Evolutionary conservation across 129 eudicot species (phyloP), one percentile per base, ranked within the genome.

Genomic region (Artemisia tridentata): DNA sequence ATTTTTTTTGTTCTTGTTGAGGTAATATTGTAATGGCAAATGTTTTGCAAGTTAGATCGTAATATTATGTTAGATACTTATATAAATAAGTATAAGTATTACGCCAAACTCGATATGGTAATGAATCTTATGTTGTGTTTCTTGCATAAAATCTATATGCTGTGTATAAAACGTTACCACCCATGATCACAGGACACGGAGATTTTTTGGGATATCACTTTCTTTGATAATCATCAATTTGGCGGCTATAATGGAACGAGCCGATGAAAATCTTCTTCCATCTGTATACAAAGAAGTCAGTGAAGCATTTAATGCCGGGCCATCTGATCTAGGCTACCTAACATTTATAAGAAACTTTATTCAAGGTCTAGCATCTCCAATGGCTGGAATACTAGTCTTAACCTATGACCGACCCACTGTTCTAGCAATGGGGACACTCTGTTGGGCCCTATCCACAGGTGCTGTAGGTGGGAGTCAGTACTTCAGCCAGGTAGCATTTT

Each of bases 271-370:
- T 80, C 95, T 92, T 67, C 98, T 92, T 54, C 96, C 98, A 77
- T 78, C 98, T 4, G 98, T 92, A 31, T 92, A 92, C 84, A 92
- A 89, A 79, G 98, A 92, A 88, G 95, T 92, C 20, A 92, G 98
- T 72, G 91, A 88, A 81, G 79, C 95, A 15, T 92, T 92, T 48
- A 52, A 74, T 43, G 96, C 90, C 0, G 96, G 98, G 13, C 98
- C 96, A 49, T 81, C 95, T 8, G 98, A 92, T 71, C 89, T 92
- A 2, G 98, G 98, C 19, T 92, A 88, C 53, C 84, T 92, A 63
- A 92, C 96, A 3, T 88, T 92, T 47, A 75, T 82, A 7, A 23
- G 93, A 20, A 92, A 89, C 79, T 92, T 89, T 51, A 82, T 85
- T 23, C 91, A 83, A 75, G 98, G 98, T 25, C 51, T 92, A 15